Evolutionary conservation across 1,284 basidiomycete genomes (phyloP).

Genomic region (Chalciporus sp.): DNA sequence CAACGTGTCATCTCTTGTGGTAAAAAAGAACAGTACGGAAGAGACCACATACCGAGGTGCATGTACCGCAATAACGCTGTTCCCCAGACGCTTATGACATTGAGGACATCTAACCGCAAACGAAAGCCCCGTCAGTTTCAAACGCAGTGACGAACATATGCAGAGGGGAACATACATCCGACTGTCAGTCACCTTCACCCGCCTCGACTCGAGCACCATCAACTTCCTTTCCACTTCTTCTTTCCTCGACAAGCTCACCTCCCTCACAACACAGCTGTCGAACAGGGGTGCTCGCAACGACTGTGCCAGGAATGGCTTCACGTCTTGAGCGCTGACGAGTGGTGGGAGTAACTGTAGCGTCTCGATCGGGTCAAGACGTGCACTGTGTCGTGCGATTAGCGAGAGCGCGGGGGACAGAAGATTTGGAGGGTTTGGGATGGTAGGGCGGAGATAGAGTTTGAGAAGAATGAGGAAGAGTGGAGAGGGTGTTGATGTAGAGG

Average conservation of each 20-base stretch:
- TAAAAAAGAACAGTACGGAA: neutral
- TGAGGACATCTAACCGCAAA: slow-evolving; percentile 71
- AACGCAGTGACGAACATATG: neutral
- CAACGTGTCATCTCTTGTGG: neutral
- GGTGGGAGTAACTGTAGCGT: slow-evolving; percentile 88
- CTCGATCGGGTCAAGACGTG: slow-evolving; percentile 77
- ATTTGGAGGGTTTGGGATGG: slow-evolving; percentile 46
- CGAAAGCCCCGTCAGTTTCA: neutral
- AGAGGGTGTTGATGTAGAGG: slow-evolving; percentile 56
- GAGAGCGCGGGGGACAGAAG: slow-evolving; percentile 80
- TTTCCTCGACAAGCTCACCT: slow-evolving; percentile 69
- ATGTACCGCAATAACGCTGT: slow-evolving; percentile 94
- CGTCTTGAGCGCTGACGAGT: slow-evolving; percentile 77
- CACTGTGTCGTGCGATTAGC: slow-evolving; percentile 83
- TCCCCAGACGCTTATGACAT: slow-evolving; percentile 93
- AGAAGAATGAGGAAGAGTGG: slow-evolving; percentile 85
- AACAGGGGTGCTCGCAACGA: slow-evolving; percentile 71
- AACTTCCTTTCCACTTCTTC: slow-evolving; percentile 74
- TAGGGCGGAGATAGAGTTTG: slow-evolving; percentile 84
- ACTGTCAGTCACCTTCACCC: slow-evolving; percentile 91
- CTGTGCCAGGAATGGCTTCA: slow-evolving; percentile 79
- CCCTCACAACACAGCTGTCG: slow-evolving; percentile 67
- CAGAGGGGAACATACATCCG: slow-evolving; percentile 68
- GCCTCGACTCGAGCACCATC: slow-evolving; percentile 74
- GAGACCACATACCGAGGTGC: slow-evolving; percentile 63